Conservation (phyloP, 129 eudicot species). For the Flaveria linearis region DNA sequence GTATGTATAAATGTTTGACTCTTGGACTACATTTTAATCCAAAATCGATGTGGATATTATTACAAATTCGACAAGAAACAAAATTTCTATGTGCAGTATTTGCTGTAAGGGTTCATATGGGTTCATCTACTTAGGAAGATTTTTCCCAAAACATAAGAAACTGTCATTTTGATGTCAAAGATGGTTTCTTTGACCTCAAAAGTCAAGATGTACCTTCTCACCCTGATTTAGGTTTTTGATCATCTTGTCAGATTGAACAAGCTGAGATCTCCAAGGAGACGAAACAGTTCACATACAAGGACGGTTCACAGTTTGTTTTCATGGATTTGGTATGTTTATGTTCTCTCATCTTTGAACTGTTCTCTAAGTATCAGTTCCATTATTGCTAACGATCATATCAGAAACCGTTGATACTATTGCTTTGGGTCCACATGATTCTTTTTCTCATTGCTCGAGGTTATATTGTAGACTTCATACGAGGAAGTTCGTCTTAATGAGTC, state of each 20-base stretch:
- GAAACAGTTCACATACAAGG: conserved; percentile 90
- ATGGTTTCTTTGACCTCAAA: background rate
- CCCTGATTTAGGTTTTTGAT: background rate
- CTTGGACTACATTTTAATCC: background rate
- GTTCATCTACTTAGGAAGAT: background rate
- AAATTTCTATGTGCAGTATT: background rate
- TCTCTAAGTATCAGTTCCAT: background rate
- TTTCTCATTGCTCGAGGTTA: background rate
- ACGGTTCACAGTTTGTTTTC: conserved; percentile 86
- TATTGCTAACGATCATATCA: too few relatives aligned
- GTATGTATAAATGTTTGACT: conserved; percentile 31
- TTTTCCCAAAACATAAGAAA: background rate
- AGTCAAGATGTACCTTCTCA: conserved; percentile 10
- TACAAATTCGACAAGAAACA: background rate
- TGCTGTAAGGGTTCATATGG: background rate
- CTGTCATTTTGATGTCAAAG: background rate
- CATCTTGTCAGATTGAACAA: conserved; percentile 50
- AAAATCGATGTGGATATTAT: background rate
- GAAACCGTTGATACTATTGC: background rate
- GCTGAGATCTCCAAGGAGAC: conserved; percentile 84
- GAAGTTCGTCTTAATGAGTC: conserved; percentile 80
- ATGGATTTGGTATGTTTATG: conserved; percentile 69
- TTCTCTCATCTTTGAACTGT: background rate
- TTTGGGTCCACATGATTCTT: background rate
- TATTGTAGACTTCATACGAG: conserved; percentile 66